Percentiles rank a stretch among this genome's conserved stretches.
Evolutionary conservation across 23 red algal genomes (phyloP).

Genomic region (Gracilaria domingensis): DNA sequence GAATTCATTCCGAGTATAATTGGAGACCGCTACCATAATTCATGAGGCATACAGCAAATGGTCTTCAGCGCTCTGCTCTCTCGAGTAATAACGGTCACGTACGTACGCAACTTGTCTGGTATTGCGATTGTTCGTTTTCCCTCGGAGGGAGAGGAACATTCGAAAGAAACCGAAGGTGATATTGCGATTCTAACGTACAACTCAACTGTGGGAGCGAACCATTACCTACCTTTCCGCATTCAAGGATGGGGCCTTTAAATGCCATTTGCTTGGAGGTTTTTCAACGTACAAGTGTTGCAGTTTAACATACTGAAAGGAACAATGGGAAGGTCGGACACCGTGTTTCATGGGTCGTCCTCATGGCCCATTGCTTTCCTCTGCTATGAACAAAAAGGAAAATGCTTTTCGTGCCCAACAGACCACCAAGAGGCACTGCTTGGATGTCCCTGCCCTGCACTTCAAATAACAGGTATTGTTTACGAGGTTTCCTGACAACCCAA

Average conservation of each 20-base stretch:
- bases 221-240: not conserved
- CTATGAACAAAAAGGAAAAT: not conserved
- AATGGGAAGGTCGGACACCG: not conserved
- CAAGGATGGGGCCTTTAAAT: not conserved
- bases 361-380: not conserved
- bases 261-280: not conserved
- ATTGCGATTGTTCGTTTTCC: no score
- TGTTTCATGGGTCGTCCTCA: not conserved
- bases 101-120: no score
- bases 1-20: no score
- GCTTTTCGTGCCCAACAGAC: not conserved
- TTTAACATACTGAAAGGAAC: not conserved
- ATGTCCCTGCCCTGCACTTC: not conserved
- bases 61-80: no score
- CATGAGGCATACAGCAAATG: no score
- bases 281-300: not conserved
- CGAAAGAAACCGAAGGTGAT: no score
- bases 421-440: not conserved
- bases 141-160: no score
- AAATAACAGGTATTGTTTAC: not conserved
- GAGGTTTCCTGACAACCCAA: not conserved
- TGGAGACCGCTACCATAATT: no score
- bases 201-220: no score
- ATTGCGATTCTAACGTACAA: no score
- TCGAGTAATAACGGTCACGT: no score